phyloP scores from a whole-genome alignment of 1,284 basidiomycete genomes.

The Apiotrichum mycotoxinovorans region DNA sequence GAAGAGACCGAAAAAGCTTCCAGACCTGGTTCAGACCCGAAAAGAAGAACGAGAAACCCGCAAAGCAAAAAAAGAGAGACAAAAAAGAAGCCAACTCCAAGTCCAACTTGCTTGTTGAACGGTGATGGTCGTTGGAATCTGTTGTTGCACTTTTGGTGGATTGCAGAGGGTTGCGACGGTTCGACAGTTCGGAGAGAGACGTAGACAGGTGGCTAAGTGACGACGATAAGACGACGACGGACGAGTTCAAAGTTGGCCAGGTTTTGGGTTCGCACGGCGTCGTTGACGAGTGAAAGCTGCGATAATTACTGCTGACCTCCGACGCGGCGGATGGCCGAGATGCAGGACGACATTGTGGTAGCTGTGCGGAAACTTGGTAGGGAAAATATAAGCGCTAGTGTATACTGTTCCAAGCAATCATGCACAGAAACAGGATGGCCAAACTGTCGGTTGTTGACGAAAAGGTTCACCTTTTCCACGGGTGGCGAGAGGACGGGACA shows the following conservation, averaged over 20 bases:
- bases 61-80: not conserved
- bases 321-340: not conserved
- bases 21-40: too few species aligned
- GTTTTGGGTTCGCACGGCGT: not conserved
- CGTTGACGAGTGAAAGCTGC: not conserved
- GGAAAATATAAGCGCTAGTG: not conserved
- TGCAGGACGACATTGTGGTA: not conserved
- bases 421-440: too few species aligned
- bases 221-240: not conserved
- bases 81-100: too few species aligned
- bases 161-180: too few species aligned
- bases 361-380: not conserved
- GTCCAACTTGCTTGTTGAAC: not conserved
- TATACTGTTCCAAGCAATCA: not conserved
- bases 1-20: not conserved
- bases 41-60: not conserved
- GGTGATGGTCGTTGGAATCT: not conserved
- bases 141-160: not conserved
- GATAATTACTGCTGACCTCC: conserved; percentile 4
- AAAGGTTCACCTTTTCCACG: not conserved
- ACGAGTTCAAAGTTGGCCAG: not conserved
- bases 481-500: not conserved
- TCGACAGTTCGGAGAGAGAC: not conserved
- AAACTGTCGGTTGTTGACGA: too few species aligned
- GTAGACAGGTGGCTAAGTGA: not conserved